Conservation (phyloP, 2,329 filamentous ascomycete genomes). For the Aspergillus caelatus region DNA sequence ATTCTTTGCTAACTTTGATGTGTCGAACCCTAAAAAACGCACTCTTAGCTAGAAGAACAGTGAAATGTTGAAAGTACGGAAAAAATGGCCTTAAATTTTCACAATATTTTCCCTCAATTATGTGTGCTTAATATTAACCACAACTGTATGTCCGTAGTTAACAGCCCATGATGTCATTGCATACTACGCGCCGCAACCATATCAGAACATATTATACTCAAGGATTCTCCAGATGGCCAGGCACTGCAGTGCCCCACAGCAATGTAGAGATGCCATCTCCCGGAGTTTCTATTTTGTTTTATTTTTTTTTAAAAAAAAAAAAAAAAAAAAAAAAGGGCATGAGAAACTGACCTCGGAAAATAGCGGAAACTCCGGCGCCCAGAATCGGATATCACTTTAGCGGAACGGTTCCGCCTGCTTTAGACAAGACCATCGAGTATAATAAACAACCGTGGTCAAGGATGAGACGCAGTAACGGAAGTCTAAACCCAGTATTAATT, state of each 20-base stretch:
- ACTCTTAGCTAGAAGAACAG: neutral
- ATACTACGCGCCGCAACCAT: neutral
- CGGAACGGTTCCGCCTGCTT: conserved; percentile 23
- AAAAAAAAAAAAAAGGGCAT: neutral
- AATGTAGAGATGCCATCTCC: neutral
- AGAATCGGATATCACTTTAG: conserved; percentile 12
- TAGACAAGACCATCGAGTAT: neutral
- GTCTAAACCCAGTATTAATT: neutral
- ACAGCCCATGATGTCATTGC: conserved; percentile 3
- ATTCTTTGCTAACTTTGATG: neutral
- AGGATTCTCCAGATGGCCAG: neutral
- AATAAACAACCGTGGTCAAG: neutral
- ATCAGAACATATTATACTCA: neutral
- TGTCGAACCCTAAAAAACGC: too few relatives aligned
- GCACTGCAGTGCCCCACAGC: neutral
- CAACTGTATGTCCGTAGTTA: neutral
- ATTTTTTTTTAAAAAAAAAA: too few relatives aligned
- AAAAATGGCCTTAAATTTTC: too few relatives aligned
- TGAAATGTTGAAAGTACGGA: neutral
- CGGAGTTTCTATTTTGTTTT: neutral
- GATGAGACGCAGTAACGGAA: neutral
- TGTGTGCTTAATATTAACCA: neutral
- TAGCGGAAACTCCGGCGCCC: conserved; percentile 22
- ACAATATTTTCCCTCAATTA: neutral
- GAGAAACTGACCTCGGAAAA: conserved; percentile 17